Evolutionary conservation across 305 asterid genomes (phyloP).

Genomic region (Plantago coronopus): DNA sequence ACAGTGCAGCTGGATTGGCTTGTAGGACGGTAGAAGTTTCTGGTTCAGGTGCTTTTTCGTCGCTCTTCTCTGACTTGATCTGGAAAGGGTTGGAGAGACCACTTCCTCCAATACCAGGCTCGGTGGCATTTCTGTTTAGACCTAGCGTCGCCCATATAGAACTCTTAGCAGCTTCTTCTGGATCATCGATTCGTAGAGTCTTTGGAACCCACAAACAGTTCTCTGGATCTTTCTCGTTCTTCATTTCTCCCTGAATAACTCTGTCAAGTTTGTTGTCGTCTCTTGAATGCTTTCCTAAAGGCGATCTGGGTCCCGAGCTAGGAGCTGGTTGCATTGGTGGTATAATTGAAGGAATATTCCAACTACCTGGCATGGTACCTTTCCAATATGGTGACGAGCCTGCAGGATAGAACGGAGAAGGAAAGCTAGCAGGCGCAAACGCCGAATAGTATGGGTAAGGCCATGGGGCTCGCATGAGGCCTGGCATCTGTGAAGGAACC

Average conservation of each 20-base stretch:
- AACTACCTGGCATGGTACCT: slow-evolving; percentile 30
- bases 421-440: slow-evolving; percentile 43
- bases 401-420: slow-evolving; percentile 42
- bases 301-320: slow-evolving; percentile 19
- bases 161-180: slow-evolving; percentile 58
- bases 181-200: slow-evolving; percentile 54
- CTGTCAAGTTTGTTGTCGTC: slow-evolving; percentile 18
- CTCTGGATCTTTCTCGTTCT: slow-evolving; percentile 26
- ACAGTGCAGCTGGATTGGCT: slow-evolving; percentile 89
- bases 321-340: slow-evolving; percentile 17
- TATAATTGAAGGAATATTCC: slow-evolving; percentile 22
- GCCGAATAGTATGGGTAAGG: slow-evolving; percentile 58
- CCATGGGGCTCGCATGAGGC: slow-evolving; percentile 66
- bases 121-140: slow-evolving; percentile 35
- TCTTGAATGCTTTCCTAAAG: slow-evolving; percentile 36
- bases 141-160: slow-evolving; percentile 63
- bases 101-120: slow-evolving; percentile 26
- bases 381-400: slow-evolving; percentile 43
- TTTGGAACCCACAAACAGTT: slow-evolving; percentile 52
- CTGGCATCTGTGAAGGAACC: slow-evolving; percentile 47
- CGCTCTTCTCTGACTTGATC: slow-evolving; percentile 35
- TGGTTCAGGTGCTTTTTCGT: slow-evolving; percentile 32
- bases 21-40: slow-evolving; percentile 58
- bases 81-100: slow-evolving; percentile 49
- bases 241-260: slow-evolving; percentile 2